Conservation (phyloP, 2,329 filamentous ascomycete species). For the Aureobasidium vineae region DNA sequence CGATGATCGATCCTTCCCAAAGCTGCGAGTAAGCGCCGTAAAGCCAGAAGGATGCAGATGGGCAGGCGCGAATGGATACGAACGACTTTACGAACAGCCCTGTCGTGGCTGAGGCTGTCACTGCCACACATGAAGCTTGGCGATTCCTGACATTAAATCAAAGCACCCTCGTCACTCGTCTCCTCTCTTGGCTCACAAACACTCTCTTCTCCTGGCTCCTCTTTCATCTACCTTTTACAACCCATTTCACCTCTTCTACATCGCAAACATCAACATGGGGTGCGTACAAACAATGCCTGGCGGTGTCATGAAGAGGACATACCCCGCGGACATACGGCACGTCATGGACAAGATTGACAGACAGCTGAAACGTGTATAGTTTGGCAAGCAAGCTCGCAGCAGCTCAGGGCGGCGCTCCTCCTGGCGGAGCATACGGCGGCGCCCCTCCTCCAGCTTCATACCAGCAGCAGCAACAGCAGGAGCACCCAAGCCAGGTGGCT, state of each 20-base stretch:
- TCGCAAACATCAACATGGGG: slow-evolving; percentile 16
- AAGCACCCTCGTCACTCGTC: slow-evolving; percentile 3
- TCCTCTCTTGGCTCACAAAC: slow-evolving; percentile 7
- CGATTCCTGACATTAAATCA: slow-evolving; percentile 4
- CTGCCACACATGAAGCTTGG: slow-evolving; percentile 20
- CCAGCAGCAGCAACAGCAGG: slow-evolving; percentile 32
- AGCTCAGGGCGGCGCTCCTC: slow-evolving; percentile 39
- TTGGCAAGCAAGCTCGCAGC: slow-evolving; percentile 49
- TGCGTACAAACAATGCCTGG: not conserved
- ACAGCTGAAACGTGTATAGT: slow-evolving; percentile 17
- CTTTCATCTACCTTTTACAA: not conserved
- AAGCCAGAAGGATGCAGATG: not conserved
- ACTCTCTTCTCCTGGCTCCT: not conserved
- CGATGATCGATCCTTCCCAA: not conserved
- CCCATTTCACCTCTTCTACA: not conserved
- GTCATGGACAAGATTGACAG: not conserved
- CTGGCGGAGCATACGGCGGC: slow-evolving; percentile 33
- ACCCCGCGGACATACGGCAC: slow-evolving; percentile 17
- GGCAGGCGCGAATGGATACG: not conserved
- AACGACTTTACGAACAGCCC: not conserved
- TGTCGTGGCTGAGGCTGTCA: slow-evolving; percentile 18
- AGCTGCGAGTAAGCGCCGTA: slow-evolving; percentile 6
- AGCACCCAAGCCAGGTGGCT: slow-evolving; percentile 43
- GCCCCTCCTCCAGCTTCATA: slow-evolving; percentile 35
- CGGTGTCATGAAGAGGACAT: not conserved